Evolutionary conservation across 1,284 basidiomycete species (phyloP), one percentile per base, ranked within the genome.

Genomic region (Bondarzewia mesenterica): DNA sequence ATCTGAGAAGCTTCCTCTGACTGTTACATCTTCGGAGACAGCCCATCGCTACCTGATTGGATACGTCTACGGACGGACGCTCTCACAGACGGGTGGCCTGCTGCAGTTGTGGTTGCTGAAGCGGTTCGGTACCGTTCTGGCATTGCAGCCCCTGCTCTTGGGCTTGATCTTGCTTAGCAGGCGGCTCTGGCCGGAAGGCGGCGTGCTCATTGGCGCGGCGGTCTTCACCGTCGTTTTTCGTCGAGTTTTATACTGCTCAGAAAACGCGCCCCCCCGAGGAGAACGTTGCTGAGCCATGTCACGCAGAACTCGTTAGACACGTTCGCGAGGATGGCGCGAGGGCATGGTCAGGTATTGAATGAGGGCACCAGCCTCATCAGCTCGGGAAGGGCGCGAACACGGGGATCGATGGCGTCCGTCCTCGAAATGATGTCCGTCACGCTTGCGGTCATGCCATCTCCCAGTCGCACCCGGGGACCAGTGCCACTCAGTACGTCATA

Each of bases 401-500:
- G 84, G 49, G 80, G 82, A 14, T 86, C 83, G 2, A 81, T 85
- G 68, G 83, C 85, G 3, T 82, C 78, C 22, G 82, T 88, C 45
- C 67, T 88, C 50, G 85, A 88, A 59, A 86, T 88, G 84, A 85
- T 88, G 82, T 82, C 80, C 49, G 58, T 80, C 49, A 87, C 83
- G 14, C 68, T 88, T 29, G 83, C 84, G 2, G 82, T 86, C 14
- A 75, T 76, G 69, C 85, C 85, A 2, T 74, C 79, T 2, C 65
- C 72, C 15, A 73, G 74, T n/a, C 72, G 72, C 38, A 60, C 66
- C 35, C 70, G 74, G 52, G 81, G 80, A 1, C 73, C 82, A 26
- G 72, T 88, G 15, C 85, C 85, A 14, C 70, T 88, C 36, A 69
- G 84, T 85, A 62, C 64, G 81, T 72, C 8, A 15, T 51, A 18